Base-by-base conservation (phyloP, 192 early-diverging fungal genomes). In the Dissophora globulifera region DNA sequence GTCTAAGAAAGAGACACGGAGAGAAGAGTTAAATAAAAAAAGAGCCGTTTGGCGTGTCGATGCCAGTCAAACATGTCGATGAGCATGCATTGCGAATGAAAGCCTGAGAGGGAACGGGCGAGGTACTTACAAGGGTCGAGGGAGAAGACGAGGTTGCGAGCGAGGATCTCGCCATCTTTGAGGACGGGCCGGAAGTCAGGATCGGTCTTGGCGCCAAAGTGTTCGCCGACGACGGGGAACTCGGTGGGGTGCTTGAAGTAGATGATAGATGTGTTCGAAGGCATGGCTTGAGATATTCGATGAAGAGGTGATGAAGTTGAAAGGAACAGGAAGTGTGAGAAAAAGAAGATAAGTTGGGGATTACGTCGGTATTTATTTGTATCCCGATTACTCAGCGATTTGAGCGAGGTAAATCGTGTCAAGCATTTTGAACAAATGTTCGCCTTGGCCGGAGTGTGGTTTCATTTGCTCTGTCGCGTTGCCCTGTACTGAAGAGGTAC, bases 41-140 rank as follows among this genome's bases (percentile, higher is more conserved):
- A 13, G 38, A 10, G 38, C 8, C 38, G 38, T 40, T 7, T 7
- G 38, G 38, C 8, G 13, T 10, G 38, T 40, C n/a, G n/a, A n/a
- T n/a, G n/a, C n/a, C n/a, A n/a, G n/a, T n/a, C n/a, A n/a, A n/a
- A n/a, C n/a, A n/a, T n/a, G n/a, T 40, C 13, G 38, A 40, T 40
- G 38, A 40, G 38, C 38, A 40, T 40, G 8, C 7, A 40, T 40
- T 40, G n/a, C n/a, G n/a, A n/a, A n/a, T n/a, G n/a, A n/a, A n/a
- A n/a, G n/a, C n/a, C n/a, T n/a, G n/a, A n/a, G n/a, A n/a, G 35
- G 35, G 35, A 38, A 38, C 35, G 35, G n/a, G n/a, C n/a, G n/a
- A n/a, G n/a, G n/a, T n/a, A 48, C 54, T 38, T 68, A 72, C 60
- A 94, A 5, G 90, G 93, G 78, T 94, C 92, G 13, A 94, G 79